Percentiles rank a stretch among this genome's conserved stretches.
Conservation (phyloP, 345 rosid genomes). For the Citrus cavaleriei region DNA sequence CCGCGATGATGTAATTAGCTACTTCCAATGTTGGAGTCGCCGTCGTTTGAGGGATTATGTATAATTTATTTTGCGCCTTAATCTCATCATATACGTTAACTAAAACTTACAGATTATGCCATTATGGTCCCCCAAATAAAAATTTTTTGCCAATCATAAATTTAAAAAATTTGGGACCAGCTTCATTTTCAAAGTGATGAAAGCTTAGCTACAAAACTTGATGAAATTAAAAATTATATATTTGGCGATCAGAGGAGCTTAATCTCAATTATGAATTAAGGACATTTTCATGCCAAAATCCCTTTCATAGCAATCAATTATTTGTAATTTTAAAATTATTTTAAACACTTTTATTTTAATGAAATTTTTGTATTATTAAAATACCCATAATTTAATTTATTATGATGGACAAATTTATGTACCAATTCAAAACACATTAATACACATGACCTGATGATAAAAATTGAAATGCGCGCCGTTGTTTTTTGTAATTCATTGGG, state of each 20-base stretch:
- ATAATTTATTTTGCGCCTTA: background rate
- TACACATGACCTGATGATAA: background rate
- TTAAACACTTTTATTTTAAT: too few species aligned
- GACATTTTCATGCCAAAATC: background rate
- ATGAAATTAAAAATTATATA: background rate
- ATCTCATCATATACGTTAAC: background rate
- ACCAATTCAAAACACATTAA: background rate
- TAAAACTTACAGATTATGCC: background rate
- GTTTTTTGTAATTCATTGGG: background rate
- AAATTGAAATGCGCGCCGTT: background rate
- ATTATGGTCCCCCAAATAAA: background rate
- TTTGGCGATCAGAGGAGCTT: background rate
- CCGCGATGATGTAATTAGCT: background rate
- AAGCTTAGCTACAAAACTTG: background rate
- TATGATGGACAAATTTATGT: background rate
- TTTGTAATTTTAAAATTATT: background rate
- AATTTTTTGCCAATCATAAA: background rate
- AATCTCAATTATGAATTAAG: background rate
- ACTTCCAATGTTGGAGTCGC: background rate
- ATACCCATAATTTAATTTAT: too few species aligned
- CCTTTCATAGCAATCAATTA: background rate
- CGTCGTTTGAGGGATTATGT: background rate
- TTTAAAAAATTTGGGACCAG: background rate
- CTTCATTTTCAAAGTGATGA: background rate
- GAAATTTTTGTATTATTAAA: too few species aligned